A percentile compares a stretch with the other conserved stretches of the same genome.
Evolutionary conservation across 2,329 filamentous ascomycete species (phyloP).

Genomic region (Nothomitra cinnamomea): DNA sequence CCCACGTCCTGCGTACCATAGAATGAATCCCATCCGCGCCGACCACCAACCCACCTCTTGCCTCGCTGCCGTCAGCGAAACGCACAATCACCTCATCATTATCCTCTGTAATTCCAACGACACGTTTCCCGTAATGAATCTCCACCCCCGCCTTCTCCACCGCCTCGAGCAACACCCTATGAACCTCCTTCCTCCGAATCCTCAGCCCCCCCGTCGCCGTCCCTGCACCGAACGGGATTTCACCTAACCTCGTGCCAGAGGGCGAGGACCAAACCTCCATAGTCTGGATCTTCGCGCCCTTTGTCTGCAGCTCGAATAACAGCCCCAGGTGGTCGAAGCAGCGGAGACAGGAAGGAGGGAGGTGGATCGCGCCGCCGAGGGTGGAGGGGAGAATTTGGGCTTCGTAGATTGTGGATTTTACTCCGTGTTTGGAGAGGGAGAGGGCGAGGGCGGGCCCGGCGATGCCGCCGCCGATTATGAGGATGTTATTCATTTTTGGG

Average conservation of each 20-base stretch:
- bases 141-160: conserved; percentile 8
- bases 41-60: conserved; percentile 13
- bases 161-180: conserved; percentile 13
- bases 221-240: conserved; percentile 10
- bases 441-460: not conserved
- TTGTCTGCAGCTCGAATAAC: conserved; percentile 11
- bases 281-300: conserved; percentile 17
- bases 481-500: not conserved
- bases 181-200: conserved; percentile 15
- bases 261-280: conserved; percentile 12
- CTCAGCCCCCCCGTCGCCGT: conserved; percentile 12
- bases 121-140: not conserved
- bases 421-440: not conserved
- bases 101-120: conserved; percentile 6
- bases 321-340: conserved; percentile 27
- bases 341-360: conserved; percentile 30
- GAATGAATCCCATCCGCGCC: conserved; percentile 16
- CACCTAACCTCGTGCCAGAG: conserved; percentile 6
- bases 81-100: conserved; percentile 8
- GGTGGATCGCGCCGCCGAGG: conserved; percentile 28
- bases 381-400: conserved; percentile 28
- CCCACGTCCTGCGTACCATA: conserved; percentile 6
- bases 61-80: conserved; percentile 12
- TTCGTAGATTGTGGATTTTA: conserved; percentile 26
- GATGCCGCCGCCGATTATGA: conserved; percentile 1